Percentiles rank a stretch among this genome's conserved stretches.
Evolutionary conservation across 106 monocot genomes (phyloP).

Genomic region (Vanilla planifolia): DNA sequence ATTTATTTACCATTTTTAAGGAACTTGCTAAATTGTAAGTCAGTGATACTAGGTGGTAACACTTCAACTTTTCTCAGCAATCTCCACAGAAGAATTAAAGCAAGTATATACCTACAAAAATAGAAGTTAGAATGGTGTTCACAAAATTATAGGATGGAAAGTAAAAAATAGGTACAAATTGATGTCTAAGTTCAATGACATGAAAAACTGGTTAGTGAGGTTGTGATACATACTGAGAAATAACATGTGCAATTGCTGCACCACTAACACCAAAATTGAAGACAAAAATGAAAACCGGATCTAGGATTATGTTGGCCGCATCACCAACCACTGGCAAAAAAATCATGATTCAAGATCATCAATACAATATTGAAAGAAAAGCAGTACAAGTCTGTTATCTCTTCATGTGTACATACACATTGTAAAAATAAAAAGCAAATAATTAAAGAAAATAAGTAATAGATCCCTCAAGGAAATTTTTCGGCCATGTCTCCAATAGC

Average conservation of each 20-base stretch:
- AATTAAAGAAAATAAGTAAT: not conserved
- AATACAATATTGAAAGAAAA: not conserved
- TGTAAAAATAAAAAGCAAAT: not conserved
- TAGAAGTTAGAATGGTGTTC: constrained; percentile 4
- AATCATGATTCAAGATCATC: not conserved
- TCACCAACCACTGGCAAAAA: constrained; percentile 54
- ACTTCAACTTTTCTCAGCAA: constrained; percentile 46
- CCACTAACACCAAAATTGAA: constrained; percentile 68
- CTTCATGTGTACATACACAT: too few species aligned
- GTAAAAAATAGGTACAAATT: not conserved
- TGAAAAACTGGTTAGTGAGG: constrained; percentile 1
- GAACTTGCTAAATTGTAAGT: constrained; percentile 57
- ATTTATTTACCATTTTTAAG: constrained; percentile 54
- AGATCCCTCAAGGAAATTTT: not conserved
- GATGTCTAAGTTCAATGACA: too few species aligned
- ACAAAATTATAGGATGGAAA: not conserved
- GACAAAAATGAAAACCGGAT: constrained; percentile 66
- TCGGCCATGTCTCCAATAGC: too few species aligned
- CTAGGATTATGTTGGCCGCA: constrained; percentile 60
- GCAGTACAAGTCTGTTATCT: too few species aligned
- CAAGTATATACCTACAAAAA: constrained; percentile 48
- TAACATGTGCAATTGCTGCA: constrained; percentile 81
- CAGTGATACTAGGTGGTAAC: constrained; percentile 49
- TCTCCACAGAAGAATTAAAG: constrained; percentile 50
- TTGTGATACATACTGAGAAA: constrained; percentile 62